Evolutionary conservation across 2,329 filamentous ascomycete genomes (phyloP), one percentile per base, ranked within the genome.

Genomic region (Aspergillus candidus): DNA sequence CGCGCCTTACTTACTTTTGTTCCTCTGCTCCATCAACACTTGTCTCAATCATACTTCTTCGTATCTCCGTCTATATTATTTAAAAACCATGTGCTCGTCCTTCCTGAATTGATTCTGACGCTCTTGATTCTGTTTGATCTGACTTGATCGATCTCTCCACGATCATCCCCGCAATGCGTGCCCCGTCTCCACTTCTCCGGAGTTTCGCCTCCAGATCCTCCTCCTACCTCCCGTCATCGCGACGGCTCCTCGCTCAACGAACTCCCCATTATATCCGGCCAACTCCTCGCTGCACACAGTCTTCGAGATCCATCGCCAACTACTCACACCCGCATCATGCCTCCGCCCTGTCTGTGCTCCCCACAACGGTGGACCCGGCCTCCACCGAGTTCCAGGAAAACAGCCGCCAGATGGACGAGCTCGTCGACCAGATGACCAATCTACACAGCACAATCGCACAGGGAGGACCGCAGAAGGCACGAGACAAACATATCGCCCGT

Each of bases 361-460:
- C 82, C 48, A 87, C 81, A 32, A 72, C 76, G 35, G 78, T 96
- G 54, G 91, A 97, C 66, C 77, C 83, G 3, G 79, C 79, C 4
- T 90, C 88, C 4, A 72, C 82, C 27, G 84, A 88, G 57, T 97
- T 86, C 74, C 79, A 78, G 58, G 84, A 94, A 59, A 97, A 97
- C 72, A 79, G 80, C 55, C 67, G 71, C 44, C 80, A 87, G 50
- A 94, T 96, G 87, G 73, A 74, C 48, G 80, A 86, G 55, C 78
- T 89, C 43, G 82, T 88, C 60, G 71, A 73, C 43, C 77, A 77
- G 14, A 76, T 97, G 58, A 77, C 83, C 47, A 72, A 75, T 41
- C 74, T 97, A 46, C 88, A 91, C 46, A 70, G 74, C 37, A 80
- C 76, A 53, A 84, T 88, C 44, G 79, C 88, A 40, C 76, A 79